A percentile compares a stretch with the other conserved stretches of the same genome.
These are phyloP conservation scores for Xenoacremonium recifei DNA, from an alignment of 2,329 filamentous ascomycete species.

Conservation along the genomic window DNA sequence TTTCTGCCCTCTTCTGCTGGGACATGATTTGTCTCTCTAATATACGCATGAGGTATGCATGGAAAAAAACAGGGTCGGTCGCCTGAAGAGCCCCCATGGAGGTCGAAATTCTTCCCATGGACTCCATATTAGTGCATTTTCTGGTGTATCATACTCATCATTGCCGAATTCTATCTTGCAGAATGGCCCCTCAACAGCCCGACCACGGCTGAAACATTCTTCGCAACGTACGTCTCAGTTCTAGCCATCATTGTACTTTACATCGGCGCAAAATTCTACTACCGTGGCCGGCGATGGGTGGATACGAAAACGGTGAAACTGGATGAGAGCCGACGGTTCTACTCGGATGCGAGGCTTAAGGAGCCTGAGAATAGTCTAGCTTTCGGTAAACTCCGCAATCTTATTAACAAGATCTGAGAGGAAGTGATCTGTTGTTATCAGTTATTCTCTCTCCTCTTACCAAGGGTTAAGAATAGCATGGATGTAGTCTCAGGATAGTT, in stretches of 20 bases:
- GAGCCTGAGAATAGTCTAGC: background rate
- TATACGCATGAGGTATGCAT: constrained; percentile 41
- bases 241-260: constrained; percentile 41
- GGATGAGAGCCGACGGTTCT: background rate
- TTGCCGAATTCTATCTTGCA: constrained; percentile 46
- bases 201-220: constrained; percentile 40
- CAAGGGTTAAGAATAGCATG: too few species aligned
- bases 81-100: constrained; percentile 38
- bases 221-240: constrained; percentile 45
- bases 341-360: background rate
- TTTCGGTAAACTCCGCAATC: background rate
- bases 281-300: constrained; percentile 26
- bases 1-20: constrained; percentile 44
- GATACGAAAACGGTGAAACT: background rate
- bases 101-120: constrained; percentile 42
- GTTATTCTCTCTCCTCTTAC: too few species aligned
- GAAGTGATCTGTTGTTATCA: too few species aligned
- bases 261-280: constrained; percentile 38
- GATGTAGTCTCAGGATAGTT: too few species aligned
- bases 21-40: constrained; percentile 42
- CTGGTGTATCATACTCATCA: constrained; percentile 43
- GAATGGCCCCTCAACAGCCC: constrained; percentile 40
- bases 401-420: background rate
- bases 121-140: constrained; percentile 42
- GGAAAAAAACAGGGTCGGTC: constrained; percentile 37